Conservation (phyloP, 129 eudicot species). For the Tanacetum coccineum region DNA sequence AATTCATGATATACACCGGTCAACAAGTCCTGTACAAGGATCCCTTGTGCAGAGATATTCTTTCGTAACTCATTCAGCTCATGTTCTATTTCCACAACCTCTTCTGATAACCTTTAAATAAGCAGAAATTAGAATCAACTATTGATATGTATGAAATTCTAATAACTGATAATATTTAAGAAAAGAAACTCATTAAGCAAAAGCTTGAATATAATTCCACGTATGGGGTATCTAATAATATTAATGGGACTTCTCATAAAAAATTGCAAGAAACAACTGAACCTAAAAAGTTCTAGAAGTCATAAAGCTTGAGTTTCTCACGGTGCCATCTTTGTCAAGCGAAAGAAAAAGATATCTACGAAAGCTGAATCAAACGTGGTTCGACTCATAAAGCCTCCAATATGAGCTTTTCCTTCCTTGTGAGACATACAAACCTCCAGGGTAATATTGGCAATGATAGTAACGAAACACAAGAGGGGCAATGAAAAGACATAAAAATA, state of each 20-base stretch:
- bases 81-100: constrained; percentile 86
- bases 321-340: not conserved
- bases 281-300: constrained; percentile 1
- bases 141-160: constrained; percentile 4
- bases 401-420: not conserved
- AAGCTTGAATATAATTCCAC: not conserved
- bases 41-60: constrained; percentile 82
- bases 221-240: not conserved
- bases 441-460: not conserved
- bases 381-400: not conserved
- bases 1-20: constrained; percentile 70
- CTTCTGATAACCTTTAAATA: constrained; percentile 73
- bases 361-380: not conserved
- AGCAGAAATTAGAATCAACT: constrained; percentile 8
- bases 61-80: constrained; percentile 75
- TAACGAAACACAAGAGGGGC: too few species aligned
- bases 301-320: not conserved
- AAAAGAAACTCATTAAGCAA: not conserved
- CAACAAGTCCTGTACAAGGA: constrained; percentile 76
- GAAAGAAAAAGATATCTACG: not conserved
- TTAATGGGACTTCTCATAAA: not conserved
- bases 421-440: not conserved
- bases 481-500: too few species aligned
- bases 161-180: not conserved
- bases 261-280: constrained; percentile 5